phyloP scores from a whole-genome alignment of 306 rosid species.

The Prunus mume region DNA sequence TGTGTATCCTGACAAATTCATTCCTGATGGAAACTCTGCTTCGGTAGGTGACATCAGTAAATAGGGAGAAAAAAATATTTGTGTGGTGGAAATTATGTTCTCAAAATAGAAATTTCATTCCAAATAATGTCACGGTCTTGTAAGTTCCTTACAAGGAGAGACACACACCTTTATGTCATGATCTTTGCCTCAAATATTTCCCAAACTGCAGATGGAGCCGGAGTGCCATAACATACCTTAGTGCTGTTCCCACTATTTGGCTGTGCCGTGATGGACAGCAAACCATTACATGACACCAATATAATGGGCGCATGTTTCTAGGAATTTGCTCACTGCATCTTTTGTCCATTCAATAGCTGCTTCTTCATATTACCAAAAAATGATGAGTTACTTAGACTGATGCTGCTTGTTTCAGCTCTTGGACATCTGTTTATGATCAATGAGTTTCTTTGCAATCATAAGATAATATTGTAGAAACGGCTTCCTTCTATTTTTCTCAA shows the following conservation, averaged over 20 bases:
- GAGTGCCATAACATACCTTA: not conserved
- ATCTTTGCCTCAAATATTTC: not conserved
- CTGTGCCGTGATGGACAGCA: not conserved
- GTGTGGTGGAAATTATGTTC: not conserved
- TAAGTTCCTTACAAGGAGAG: not conserved
- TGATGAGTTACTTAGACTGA: not conserved
- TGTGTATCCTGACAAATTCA: not conserved
- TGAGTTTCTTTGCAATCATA: not conserved
- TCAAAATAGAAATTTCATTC: not conserved
- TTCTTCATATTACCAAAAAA: not conserved
- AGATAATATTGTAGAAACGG: not conserved
- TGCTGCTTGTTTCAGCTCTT: not conserved
- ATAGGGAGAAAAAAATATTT: not conserved
- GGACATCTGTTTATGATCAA: not conserved
- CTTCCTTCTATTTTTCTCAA: constrained; percentile 19
- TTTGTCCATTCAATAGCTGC: not conserved
- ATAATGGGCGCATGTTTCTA: not conserved
- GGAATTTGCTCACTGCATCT: not conserved
- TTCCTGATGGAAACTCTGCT: not conserved
- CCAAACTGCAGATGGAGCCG: not conserved
- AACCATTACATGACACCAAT: not conserved
- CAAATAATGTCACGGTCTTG: not conserved
- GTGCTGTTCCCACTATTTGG: not conserved
- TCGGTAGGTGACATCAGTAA: not conserved
- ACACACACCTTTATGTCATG: not conserved